Evolutionary conservation across 768 basidiomycete genomes (phyloP).

Genomic region (Termitomyces sp.): DNA sequence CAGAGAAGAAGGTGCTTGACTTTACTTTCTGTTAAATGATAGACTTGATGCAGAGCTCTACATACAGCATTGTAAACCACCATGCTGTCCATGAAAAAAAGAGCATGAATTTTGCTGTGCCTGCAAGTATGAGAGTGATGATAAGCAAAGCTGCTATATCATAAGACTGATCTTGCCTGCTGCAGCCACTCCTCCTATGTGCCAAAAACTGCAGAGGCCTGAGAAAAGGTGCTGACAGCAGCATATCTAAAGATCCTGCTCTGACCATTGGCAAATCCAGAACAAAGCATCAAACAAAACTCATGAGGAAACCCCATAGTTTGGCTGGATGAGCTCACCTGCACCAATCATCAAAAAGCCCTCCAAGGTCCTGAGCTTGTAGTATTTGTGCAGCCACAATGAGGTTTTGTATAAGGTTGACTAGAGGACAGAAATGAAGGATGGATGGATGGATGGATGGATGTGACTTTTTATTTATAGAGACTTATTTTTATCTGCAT

Average conservation of each 20-base stretch:
- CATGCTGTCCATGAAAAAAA: background rate
- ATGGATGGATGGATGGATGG: no score
- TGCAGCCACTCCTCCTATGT: conserved; percentile 51
- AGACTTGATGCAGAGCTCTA: conserved; percentile 70
- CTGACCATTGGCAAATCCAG: conserved; percentile 76
- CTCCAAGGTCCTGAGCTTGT: conserved; percentile 45
- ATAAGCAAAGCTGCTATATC: conserved; percentile 67
- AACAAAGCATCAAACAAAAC: conserved; percentile 65
- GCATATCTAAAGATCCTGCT: conserved; percentile 66
- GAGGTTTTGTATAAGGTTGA: conserved; percentile 54
- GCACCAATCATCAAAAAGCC: conserved; percentile 28
- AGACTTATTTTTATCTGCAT: no score
- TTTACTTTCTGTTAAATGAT: conserved; percentile 51
- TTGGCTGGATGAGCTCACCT: conserved; percentile 15
- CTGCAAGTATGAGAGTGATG: conserved; percentile 51
- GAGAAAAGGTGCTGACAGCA: conserved; percentile 56
- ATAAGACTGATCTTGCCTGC: conserved; percentile 48
- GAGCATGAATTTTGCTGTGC: conserved; percentile 50
- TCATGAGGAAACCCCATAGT: conserved; percentile 37
- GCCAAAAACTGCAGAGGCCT: conserved; percentile 68
- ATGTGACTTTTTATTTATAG: no score
- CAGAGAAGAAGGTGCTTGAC: conserved; percentile 58
- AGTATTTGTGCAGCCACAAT: conserved; percentile 59
- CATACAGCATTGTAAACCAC: conserved; percentile 6
- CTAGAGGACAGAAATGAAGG: conserved; percentile 42